Conservation (phyloP, 345 rosid genomes). For the Populus alba region DNA sequence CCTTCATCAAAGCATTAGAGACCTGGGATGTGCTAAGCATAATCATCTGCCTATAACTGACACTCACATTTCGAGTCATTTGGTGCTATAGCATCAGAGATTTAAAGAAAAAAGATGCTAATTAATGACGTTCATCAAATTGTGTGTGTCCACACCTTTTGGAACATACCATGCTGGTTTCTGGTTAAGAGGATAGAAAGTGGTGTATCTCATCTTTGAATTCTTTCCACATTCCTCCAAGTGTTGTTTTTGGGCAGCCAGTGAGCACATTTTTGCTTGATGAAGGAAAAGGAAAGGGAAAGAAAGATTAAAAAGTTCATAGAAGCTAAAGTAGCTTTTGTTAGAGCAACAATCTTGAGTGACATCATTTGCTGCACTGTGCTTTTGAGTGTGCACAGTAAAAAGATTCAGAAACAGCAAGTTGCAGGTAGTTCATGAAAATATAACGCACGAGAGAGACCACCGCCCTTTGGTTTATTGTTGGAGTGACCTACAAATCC, state of each 20-base stretch:
- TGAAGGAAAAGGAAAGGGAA: background rate
- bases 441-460: background rate
- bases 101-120: background rate
- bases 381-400: too few species aligned
- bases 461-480: background rate
- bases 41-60: background rate
- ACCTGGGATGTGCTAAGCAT: background rate
- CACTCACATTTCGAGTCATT: background rate
- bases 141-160: constrained; percentile 15
- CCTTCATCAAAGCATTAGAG: background rate
- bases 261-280: background rate
- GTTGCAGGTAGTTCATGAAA: background rate
- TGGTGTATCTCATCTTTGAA: background rate
- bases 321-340: background rate
- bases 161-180: constrained; percentile 16
- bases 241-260: background rate
- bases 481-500: too few species aligned
- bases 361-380: background rate
- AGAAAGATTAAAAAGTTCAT: background rate
- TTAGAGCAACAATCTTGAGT: background rate
- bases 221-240: background rate
- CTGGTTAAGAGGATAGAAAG: constrained; percentile 21
- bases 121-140: background rate
- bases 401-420: background rate
- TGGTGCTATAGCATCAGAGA: background rate